Base-by-base conservation (phyloP, 441 rosid species). In the Metrosideros polymorpha region DNA sequence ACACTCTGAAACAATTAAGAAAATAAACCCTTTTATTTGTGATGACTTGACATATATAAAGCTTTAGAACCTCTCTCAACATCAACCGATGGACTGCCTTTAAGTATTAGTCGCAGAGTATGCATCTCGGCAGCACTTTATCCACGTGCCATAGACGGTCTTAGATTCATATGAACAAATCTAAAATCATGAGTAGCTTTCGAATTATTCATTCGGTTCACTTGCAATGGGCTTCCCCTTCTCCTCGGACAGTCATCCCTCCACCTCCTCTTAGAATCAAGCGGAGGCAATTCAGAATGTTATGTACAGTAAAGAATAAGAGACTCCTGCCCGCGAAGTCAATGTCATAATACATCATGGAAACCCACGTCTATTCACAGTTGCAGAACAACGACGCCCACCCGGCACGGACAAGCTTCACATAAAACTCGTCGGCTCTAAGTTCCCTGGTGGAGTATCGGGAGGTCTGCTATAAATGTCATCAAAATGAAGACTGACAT, bases 381-480 rank as follows among this genome's bases (percentile, higher is more conserved):
- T 52, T 82, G 84, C 42, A 82, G 56, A 49, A 29, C 56, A 49
- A 29, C 56, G 50, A 35, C 4, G 9, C 47, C 47, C 47, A 12
- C 79, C 14, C 2, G n/a, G 27, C 39, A 10, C 3, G 17, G 79
- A 39, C 27, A 35, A 71, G 79, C 79, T 71, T 83, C 59, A 83
- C 61, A 56, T 50, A 42, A 91, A 85, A 88, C 86, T 86, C 19
- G 63, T 84, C 39, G 84, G 87, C 54, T 88, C 89, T 56, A 87
- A 79, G 85, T 86, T 87, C 83, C 87, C 86, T 1, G 86, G 84
- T 29, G 92, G 93, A 84, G 93, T 93, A 86, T 93, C 92, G 49
- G 95, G 98, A n/a, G 92, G 94, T 85, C 92, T 89, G 92, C 94
- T 92, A 89, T 93, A 98, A 87, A 98, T 86, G 89, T 96, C 98